Evolutionary conservation across 73 alveolate genomes (phyloP).

Genomic region (Blepharisma japonicum): DNA sequence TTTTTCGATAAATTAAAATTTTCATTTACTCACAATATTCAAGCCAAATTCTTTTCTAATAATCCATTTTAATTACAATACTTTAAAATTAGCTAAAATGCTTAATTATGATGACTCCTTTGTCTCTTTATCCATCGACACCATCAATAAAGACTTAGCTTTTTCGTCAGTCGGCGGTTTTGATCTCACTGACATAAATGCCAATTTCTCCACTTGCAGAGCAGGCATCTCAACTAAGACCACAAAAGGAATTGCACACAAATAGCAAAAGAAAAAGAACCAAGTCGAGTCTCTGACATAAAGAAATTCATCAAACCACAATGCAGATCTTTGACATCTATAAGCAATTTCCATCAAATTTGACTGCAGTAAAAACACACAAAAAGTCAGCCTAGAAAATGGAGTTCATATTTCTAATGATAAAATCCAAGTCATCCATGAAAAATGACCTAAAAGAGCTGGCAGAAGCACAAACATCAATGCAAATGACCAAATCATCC

Average conservation of each 20-base stretch:
- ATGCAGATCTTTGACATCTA: background rate
- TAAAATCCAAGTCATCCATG: background rate
- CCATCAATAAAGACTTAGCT: too few relatives aligned
- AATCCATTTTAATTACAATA: too few relatives aligned
- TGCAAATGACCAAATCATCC: background rate
- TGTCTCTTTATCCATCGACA: too few relatives aligned
- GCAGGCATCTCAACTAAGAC: slow-evolving; percentile 38
- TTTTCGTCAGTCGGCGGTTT: too few relatives aligned
- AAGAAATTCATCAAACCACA: background rate
- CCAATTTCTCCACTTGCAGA: slow-evolving; percentile 35
- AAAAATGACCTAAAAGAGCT: background rate
- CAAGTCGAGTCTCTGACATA: slow-evolving; percentile 16
- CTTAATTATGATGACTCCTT: too few relatives aligned
- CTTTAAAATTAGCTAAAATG: too few relatives aligned
- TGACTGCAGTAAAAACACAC: background rate
- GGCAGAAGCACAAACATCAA: background rate
- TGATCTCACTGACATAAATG: too few relatives aligned
- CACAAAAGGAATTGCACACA: slow-evolving; percentile 29
- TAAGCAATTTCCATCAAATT: background rate
- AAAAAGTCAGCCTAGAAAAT: background rate
- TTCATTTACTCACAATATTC: too few relatives aligned
- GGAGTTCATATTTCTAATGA: background rate
- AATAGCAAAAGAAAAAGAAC: background rate
- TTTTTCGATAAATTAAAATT: too few relatives aligned
- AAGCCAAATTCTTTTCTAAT: too few relatives aligned